phyloP scores from a whole-genome alignment of 2,329 filamentous ascomycete genomes.

The Ophiognomonia clavigignenti-juglandacearum region DNA sequence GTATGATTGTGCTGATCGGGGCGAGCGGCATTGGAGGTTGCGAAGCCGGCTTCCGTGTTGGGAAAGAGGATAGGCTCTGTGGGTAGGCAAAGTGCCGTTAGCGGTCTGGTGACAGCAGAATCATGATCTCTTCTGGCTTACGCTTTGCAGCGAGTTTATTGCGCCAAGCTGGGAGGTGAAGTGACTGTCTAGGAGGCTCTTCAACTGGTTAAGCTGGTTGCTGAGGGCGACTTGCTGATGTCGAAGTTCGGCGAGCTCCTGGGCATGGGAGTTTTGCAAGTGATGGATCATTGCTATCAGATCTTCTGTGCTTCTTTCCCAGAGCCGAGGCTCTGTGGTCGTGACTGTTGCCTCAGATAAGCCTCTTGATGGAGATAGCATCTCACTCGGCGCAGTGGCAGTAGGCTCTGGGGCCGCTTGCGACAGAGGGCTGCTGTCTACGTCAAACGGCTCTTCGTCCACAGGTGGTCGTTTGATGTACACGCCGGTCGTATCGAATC shows the following conservation, averaged over 20 bases:
- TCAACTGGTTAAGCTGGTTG: conserved; percentile 29
- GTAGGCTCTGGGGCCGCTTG: neutral
- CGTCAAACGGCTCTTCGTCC: conserved; percentile 8
- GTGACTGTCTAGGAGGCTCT: conserved; percentile 23
- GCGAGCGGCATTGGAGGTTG: neutral
- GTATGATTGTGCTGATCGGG: neutral
- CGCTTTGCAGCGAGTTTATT: conserved; percentile 27
- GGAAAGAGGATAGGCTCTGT: neutral
- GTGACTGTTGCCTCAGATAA: neutral
- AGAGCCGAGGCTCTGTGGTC: conserved; percentile 20
- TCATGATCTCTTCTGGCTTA: conserved; percentile 16
- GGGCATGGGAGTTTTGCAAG: conserved; percentile 29
- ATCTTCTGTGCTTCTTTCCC: conserved; percentile 28
- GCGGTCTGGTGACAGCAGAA: neutral
- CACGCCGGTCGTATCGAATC: conserved; percentile 3
- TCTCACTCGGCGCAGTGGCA: neutral
- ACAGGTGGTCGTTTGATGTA: conserved; percentile 16
- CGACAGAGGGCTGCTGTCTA: neutral
- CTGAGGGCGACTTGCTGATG: conserved; percentile 28
- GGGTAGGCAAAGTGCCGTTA: neutral
- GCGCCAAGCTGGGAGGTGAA: conserved; percentile 22
- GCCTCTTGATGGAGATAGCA: neutral
- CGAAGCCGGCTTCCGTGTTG: neutral
- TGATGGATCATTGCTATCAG: conserved; percentile 30
- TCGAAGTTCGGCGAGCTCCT: conserved; percentile 28